phyloP scores from a whole-genome alignment of 805 yeast genomes.

The Jamesozyma lodderae region DNA sequence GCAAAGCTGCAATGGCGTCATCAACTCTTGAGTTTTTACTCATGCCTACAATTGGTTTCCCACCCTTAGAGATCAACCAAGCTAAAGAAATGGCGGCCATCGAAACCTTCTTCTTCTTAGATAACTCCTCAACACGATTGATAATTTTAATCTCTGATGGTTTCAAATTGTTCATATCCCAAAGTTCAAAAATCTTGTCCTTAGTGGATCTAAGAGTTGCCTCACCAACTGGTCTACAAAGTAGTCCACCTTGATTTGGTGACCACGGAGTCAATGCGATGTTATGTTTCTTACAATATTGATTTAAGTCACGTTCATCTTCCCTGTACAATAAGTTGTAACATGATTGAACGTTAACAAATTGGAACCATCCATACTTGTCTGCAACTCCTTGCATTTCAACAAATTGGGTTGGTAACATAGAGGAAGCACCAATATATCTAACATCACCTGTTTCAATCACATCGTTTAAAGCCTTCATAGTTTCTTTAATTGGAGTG shows the following conservation, averaged over 20 bases:
- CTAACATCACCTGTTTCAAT: slow-evolving; percentile 40
- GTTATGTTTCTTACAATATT: slow-evolving; percentile 42
- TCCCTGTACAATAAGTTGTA: slow-evolving; percentile 51
- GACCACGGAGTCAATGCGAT: slow-evolving; percentile 56
- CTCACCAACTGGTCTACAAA: slow-evolving; percentile 38
- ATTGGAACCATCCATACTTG: slow-evolving; percentile 24
- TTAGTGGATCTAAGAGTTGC: slow-evolving; percentile 7
- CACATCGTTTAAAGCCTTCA: slow-evolving; percentile 46
- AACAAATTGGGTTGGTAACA: slow-evolving; percentile 45
- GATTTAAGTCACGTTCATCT: slow-evolving; percentile 55
- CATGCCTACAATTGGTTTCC: slow-evolving; percentile 48
- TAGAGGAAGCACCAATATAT: slow-evolving; percentile 53
- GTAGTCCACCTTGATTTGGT: slow-evolving; percentile 46
- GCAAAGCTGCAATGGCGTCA: slow-evolving; percentile 39
- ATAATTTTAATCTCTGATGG: slow-evolving; percentile 32
- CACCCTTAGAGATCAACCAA: slow-evolving; percentile 45
- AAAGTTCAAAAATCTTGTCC: slow-evolving; percentile 32
- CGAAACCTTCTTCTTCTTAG: slow-evolving; percentile 37
- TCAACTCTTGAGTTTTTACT: slow-evolving; percentile 40
- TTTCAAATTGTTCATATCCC: slow-evolving; percentile 18
- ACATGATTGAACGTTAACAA: slow-evolving; percentile 50
- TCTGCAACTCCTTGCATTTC: slow-evolving; percentile 47
- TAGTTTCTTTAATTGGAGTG: slow-evolving; percentile 40
- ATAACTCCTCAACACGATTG: slow-evolving; percentile 45
- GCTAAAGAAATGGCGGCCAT: slow-evolving; percentile 50